Conservation (phyloP, 805 yeast species). For the Saccharomycopsis capsularis region DNA sequence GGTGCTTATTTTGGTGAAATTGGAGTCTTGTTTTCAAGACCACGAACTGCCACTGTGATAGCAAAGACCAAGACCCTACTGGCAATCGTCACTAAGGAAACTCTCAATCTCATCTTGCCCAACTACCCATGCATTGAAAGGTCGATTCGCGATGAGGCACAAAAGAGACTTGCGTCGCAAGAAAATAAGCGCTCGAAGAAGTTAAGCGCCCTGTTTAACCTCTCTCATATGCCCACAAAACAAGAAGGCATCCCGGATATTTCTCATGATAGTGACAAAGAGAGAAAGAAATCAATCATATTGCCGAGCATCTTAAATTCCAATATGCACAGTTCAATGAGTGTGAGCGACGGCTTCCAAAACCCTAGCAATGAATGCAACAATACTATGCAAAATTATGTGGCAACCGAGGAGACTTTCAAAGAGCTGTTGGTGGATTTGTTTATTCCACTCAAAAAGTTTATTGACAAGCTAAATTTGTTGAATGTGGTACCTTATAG, state of each 20-base stretch:
- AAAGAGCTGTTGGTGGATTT: slow-evolving; percentile 3
- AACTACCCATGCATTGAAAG: slow-evolving; percentile 61
- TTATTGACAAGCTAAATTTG: slow-evolving; percentile 3
- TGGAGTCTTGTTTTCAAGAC: slow-evolving; percentile 67
- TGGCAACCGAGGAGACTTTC: neutral
- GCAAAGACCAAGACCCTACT: slow-evolving; percentile 60
- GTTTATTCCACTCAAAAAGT: slow-evolving; percentile 4
- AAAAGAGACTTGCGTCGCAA: slow-evolving; percentile 65
- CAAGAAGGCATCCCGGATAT: neutral
- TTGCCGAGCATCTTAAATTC: slow-evolving; percentile 10
- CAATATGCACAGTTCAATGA: neutral
- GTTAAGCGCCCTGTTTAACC: slow-evolving; percentile 8
- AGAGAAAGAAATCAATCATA: slow-evolving; percentile 12
- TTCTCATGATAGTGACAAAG: slow-evolving; percentile 2
- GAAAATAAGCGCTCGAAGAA: slow-evolving; percentile 41
- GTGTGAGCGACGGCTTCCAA: neutral
- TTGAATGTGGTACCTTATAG: slow-evolving; percentile 3
- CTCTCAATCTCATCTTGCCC: slow-evolving; percentile 50
- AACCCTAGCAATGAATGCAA: neutral
- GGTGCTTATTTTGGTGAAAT: slow-evolving; percentile 78
- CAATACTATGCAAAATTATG: neutral
- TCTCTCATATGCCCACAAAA: neutral
- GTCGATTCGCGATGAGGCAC: slow-evolving; percentile 70
- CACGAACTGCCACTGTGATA: slow-evolving; percentile 73
- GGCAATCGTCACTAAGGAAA: slow-evolving; percentile 62